phyloP scores from a whole-genome alignment of 176 grass and related monocot genomes.

The Ensete ventricosum region DNA sequence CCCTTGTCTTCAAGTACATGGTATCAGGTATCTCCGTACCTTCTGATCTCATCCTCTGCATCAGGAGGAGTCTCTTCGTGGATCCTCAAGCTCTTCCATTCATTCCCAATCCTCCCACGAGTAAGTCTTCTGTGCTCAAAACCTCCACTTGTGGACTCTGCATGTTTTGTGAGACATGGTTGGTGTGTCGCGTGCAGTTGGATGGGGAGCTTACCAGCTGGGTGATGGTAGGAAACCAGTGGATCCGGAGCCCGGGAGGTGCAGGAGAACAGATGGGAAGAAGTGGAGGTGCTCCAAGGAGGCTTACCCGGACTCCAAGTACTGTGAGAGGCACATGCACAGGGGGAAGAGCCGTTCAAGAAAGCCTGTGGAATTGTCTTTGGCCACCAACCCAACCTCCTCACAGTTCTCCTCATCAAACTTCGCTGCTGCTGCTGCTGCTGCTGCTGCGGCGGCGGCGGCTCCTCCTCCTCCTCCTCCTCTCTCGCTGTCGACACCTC shows the following conservation, averaged over 20 bases:
- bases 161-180: background rate
- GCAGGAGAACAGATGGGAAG: conserved; percentile 38
- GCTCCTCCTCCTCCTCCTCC: background rate
- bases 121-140: background rate
- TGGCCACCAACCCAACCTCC: conserved; percentile 22
- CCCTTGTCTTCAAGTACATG: conserved; percentile 24
- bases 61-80: conserved; percentile 15
- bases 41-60: conserved; percentile 14
- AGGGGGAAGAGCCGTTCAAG: conserved; percentile 45
- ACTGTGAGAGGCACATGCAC: conserved; percentile 41
- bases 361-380: conserved; percentile 41
- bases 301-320: conserved; percentile 30
- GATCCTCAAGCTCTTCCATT: background rate
- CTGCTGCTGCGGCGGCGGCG: too few relatives aligned
- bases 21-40: conserved; percentile 1
- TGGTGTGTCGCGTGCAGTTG: conserved; percentile 5
- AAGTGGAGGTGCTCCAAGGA: conserved; percentile 45
- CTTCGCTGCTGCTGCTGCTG: background rate
- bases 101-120: conserved; percentile 1
- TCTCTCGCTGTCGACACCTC: conserved; percentile 2
- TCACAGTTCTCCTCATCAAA: background rate
- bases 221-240: conserved; percentile 22
- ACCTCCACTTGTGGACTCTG: background rate
- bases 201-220: conserved; percentile 23
- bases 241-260: conserved; percentile 37